Conservation (phyloP, 768 basidiomycete genomes). For the Coprinellus micaceus region DNA sequence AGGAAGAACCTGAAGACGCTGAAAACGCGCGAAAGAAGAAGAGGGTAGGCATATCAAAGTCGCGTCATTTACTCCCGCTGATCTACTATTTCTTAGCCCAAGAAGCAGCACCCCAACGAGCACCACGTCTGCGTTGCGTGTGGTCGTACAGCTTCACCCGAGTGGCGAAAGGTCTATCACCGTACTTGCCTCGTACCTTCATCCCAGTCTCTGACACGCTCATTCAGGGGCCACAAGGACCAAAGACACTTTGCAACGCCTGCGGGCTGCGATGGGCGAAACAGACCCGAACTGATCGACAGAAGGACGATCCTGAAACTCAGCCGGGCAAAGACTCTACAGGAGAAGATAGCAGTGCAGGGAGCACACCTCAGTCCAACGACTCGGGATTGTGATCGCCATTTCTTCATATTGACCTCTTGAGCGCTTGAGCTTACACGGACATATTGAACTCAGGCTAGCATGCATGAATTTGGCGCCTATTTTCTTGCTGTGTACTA, state of each 20-base stretch:
- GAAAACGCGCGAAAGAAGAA: constrained; percentile 60
- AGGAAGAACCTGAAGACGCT: constrained; percentile 31
- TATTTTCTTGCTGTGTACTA: too few relatives aligned
- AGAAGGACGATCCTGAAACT: constrained; percentile 29
- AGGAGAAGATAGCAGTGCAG: background rate
- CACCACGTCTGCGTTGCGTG: constrained; percentile 90
- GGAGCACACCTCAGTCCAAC: too few relatives aligned
- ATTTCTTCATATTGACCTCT: too few relatives aligned
- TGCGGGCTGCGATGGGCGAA: constrained; percentile 96
- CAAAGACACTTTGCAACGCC: constrained; percentile 97
- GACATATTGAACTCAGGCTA: too few relatives aligned
- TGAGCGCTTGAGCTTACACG: too few relatives aligned
- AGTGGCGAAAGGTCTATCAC: constrained; percentile 81
- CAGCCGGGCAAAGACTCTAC: constrained; percentile 10
- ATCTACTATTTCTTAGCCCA: constrained; percentile 26
- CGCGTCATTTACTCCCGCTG: too few relatives aligned
- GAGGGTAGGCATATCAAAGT: constrained; percentile 49
- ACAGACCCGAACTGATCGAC: constrained; percentile 42
- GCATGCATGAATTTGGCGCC: too few relatives aligned
- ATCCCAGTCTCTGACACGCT: constrained; percentile 3
- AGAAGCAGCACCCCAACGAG: constrained; percentile 50
- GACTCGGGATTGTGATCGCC: too few relatives aligned
- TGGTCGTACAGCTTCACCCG: constrained; percentile 92
- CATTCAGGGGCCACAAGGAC: constrained; percentile 80
- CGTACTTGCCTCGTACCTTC: background rate